Evolutionary conservation across 768 basidiomycete genomes (phyloP).

Genomic region (Agrocybe pediades): DNA sequence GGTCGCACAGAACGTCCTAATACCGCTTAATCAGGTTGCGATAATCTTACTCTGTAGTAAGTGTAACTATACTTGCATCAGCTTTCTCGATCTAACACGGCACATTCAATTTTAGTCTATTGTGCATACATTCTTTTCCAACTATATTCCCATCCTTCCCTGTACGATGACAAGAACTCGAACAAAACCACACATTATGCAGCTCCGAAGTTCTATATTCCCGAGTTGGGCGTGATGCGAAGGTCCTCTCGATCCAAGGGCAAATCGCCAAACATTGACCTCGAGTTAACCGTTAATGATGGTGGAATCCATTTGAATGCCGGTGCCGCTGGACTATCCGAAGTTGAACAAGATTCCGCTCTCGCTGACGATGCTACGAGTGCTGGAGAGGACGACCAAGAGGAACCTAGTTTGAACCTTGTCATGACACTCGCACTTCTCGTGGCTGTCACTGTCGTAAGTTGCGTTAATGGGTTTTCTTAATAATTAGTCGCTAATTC

Average conservation of each 20-base stretch:
- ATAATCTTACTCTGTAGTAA: conserved; percentile 77
- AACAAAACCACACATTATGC: conserved; percentile 37
- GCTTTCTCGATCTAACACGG: conserved; percentile 23
- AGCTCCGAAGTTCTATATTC: conserved; percentile 20
- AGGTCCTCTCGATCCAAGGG: too few relatives aligned
- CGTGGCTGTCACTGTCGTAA: conserved; percentile 62
- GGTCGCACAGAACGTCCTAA: too few relatives aligned
- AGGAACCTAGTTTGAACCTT: conserved; percentile 58
- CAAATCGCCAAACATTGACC: too few relatives aligned
- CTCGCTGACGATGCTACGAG: too few relatives aligned
- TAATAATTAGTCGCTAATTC: too few relatives aligned
- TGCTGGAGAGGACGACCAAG: conserved; percentile 40
- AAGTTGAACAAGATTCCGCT: too few relatives aligned
- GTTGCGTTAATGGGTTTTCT: conserved; percentile 41
- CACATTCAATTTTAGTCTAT: conserved; percentile 10
- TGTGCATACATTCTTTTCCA: conserved; percentile 78
- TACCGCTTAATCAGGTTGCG: conserved; percentile 58
- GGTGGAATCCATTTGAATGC: too few relatives aligned
- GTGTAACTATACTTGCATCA: conserved; percentile 30
- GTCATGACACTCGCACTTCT: conserved; percentile 56
- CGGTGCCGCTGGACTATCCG: too few relatives aligned
- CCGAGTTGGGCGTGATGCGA: too few relatives aligned
- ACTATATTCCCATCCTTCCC: conserved; percentile 68
- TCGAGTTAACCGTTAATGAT: too few relatives aligned
- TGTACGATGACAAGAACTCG: conserved; percentile 62